Base-by-base conservation (phyloP, 169 alveolate species). In the Cryptosporidium andersoni region DNA sequence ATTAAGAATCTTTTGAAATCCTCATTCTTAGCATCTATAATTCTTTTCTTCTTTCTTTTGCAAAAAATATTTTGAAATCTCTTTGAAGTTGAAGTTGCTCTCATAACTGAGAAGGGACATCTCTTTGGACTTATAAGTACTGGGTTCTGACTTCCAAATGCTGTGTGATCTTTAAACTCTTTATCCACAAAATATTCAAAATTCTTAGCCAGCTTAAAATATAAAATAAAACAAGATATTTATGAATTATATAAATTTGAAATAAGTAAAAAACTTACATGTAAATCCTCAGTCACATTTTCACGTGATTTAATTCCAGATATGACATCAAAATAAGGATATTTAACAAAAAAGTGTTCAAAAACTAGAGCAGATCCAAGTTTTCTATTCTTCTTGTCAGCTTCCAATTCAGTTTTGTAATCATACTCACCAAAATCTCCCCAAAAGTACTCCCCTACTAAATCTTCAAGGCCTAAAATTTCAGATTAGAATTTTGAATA, bases 381-480 rank as follows among this genome's bases (percentile, higher is more conserved):
- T 25, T 25, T 25, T 25, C 0, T 25, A 74, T 74, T 74, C 12
- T 45, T 64, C 43, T 34, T 56, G 56, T 74, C 85, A 6, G 4
- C 8, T 39, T 74, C 80, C 25, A 25, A 25, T 25, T 25, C 25
- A 25, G 25, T 25, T 25, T 25, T 36, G 60, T 74, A 74, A 37
- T 74, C 36, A 45, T 58, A 74, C 8, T 3, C 45, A 8, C 56
- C 74, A 11, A 60, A 74, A 58, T 74, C 85, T 25, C 60, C 60
- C 85, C 85, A 74, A 58, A 74, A 74, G 25, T 74, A 74, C 6
- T 37, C 85, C 37, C 60, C 85, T 40, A 74, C 74, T 45, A 74
- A 58, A 74, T 74, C 85, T 58, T 68, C 43, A 7, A 74, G 25
- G 25, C 25, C 25, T 25, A 25, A 25, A 25, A 25, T 25, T 25